Evolutionary conservation across 2,329 filamentous ascomycete species (phyloP), one percentile per base, ranked within the genome.

Genomic region (Apiospora hydei): DNA sequence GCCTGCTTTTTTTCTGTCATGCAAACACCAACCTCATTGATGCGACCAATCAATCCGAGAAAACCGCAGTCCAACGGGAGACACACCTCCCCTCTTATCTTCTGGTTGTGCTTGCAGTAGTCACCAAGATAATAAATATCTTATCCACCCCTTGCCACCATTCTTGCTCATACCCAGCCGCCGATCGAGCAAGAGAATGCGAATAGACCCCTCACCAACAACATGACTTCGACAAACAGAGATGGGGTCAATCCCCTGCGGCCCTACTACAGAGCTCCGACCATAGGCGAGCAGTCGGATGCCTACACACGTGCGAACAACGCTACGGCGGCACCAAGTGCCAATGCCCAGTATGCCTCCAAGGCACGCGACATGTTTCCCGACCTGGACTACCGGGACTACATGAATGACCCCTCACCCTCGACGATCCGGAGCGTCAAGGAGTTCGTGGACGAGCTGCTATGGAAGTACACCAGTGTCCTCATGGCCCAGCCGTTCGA

Each of bases 401-500:
- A 97, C 81, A 85, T 97, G 30, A 88, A 92, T 53, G 94, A 97
- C 72, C 86, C 89, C 30, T 94, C 93, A 41, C 93, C 93, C 0
- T 94, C 93, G 0, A 88, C 91, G 41, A 87, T 94, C 14, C 92
- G 94, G 76, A 93, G 93, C 75, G 86, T 92, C 61, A 94, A 93
- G 80, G 91, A 92, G 74, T 84, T 97, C 73, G 80, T 98, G 67
- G 95, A 98, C 80, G 92, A 95, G 81, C 90, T 96, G 75, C 81
- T 97, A 82, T 97, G 95, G 91, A 96, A 96, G 80, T 99, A 99
- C 84, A 93, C 92, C 18, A 94, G 92, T 72, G 92, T 98, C 34
- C 83, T 98, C 78, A 91, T 98, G 80, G 93, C 94, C 70, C 96
- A 99, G 83, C 96, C 96, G 18, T 98, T 99, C 82, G 96, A 98